A percentile compares a stretch with the other conserved stretches of the same genome.
These are phyloP conservation scores for Colletotrichum endophyticum DNA, from an alignment of 2,329 filamentous ascomycete genomes.

Conservation along the genomic window DNA sequence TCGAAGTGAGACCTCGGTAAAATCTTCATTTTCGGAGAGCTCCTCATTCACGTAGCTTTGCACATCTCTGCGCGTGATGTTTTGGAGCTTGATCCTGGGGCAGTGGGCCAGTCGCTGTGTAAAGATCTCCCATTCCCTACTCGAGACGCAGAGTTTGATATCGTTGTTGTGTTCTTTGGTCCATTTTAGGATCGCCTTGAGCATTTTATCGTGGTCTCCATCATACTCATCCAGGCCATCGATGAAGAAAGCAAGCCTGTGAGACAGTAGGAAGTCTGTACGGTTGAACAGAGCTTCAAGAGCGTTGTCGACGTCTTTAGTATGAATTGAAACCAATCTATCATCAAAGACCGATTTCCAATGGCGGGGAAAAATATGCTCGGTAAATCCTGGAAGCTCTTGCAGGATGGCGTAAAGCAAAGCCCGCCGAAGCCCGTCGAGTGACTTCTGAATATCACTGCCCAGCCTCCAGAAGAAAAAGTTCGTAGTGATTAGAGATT, in stretches of 20 bases:
- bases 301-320: neutral
- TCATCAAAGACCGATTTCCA: neutral
- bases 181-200: neutral
- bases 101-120: neutral
- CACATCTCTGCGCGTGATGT: neutral
- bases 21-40: neutral
- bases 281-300: neutral
- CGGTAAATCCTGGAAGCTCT: neutral
- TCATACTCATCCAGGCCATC: slow-evolving; percentile 4
- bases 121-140: neutral
- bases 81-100: neutral
- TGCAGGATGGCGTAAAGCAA: neutral
- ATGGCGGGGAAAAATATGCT: neutral
- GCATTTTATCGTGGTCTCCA: neutral
- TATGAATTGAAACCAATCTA: accelerated
- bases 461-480: slow-evolving; percentile 6
- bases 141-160: neutral
- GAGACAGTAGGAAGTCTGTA: neutral
- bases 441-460: neutral
- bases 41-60: neutral
- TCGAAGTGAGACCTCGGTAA: neutral
- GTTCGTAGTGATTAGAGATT: neutral
- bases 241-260: neutral
- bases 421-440: neutral
- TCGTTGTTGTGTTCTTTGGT: accelerated